phyloP scores from a whole-genome alignment of 495 filamentous ascomycete genomes.

The Penicillium maclennaniae region DNA sequence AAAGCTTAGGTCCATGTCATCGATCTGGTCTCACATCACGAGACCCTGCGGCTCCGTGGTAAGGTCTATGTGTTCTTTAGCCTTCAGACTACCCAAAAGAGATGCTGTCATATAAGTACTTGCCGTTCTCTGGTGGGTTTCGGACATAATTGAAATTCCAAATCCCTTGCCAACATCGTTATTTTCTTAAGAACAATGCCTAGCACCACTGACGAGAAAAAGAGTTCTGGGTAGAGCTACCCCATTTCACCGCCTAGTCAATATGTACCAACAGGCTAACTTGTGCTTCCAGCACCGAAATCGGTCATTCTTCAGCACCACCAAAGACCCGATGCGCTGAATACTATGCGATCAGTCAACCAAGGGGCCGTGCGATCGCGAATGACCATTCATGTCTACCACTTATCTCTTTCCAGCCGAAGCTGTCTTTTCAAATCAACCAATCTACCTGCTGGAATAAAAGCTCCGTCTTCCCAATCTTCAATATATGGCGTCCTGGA shows the following conservation, averaged over 20 bases:
- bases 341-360: neutral
- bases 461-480: neutral
- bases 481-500: constrained; percentile 4
- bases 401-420: neutral
- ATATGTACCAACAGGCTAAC: neutral
- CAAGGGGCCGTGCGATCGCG: neutral
- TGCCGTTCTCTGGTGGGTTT: neutral
- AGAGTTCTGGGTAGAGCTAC: neutral
- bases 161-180: neutral
- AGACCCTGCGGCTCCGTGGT: neutral
- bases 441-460: neutral
- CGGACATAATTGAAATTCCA: neutral
- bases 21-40: neutral
- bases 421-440: neutral
- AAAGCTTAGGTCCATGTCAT: neutral
- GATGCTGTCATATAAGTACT: neutral
- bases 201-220: neutral
- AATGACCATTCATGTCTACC: neutral
- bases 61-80: neutral
- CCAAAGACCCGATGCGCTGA: neutral
- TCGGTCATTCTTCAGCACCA: neutral
- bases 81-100: neutral
- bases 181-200: neutral
- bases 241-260: neutral
- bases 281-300: neutral